phyloP scores from a whole-genome alignment of 345 rosid species.

The Cardiospermum halicacabum region DNA sequence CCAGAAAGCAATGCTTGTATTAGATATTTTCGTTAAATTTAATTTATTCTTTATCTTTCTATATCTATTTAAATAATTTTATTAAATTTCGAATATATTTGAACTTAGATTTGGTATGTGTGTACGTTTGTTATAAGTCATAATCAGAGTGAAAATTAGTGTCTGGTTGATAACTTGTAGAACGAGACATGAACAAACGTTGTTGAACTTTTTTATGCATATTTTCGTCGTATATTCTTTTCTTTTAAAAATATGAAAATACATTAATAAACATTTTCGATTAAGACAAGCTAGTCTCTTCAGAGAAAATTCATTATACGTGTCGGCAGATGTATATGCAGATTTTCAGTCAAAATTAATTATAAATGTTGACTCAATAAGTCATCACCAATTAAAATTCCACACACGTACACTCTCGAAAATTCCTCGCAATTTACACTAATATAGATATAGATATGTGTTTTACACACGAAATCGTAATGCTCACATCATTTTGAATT shows the following conservation, averaged over 20 bases:
- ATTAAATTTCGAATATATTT: too few species aligned
- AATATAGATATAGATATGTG: not conserved
- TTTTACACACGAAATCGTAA: too few species aligned
- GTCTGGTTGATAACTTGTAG: not conserved
- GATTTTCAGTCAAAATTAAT: not conserved
- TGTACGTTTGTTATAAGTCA: not conserved
- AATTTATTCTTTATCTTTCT: too few species aligned
- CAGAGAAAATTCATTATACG: not conserved
- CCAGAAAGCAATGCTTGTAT: not conserved
- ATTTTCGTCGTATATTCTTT: not conserved
- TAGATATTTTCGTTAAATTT: too few species aligned
- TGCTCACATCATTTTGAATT: too few species aligned
- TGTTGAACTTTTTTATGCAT: not conserved
- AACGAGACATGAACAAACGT: not conserved
- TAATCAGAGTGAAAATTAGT: not conserved
- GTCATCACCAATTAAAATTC: constrained; percentile 12
- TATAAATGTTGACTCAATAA: not conserved
- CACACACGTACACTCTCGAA: constrained; percentile 4
- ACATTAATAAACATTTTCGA: not conserved
- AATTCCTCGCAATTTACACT: not conserved
- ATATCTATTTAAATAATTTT: too few species aligned
- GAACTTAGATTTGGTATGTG: too few species aligned
- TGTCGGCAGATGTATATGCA: not conserved
- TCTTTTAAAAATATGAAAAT: not conserved
- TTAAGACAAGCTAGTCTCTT: not conserved